Conservation (phyloP, 2,329 filamentous ascomycete species). For the Thelonectria blattea region DNA sequence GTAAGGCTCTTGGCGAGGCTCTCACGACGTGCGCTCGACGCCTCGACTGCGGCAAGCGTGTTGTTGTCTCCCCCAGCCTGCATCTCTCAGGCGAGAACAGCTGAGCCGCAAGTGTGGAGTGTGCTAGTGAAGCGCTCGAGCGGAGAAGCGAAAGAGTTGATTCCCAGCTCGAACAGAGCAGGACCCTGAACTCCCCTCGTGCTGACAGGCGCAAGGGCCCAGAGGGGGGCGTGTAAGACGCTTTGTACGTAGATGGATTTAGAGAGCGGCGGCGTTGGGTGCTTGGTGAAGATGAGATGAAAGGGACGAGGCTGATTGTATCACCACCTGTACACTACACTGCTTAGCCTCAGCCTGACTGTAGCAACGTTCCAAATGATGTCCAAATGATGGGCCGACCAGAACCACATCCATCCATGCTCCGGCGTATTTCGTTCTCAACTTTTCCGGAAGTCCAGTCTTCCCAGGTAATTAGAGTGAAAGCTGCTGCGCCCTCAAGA, state of each 20-base stretch:
- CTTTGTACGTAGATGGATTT: constrained; percentile 11
- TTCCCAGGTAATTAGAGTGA: neutral
- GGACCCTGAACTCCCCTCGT: neutral
- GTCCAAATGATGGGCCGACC: neutral
- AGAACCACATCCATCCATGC: neutral
- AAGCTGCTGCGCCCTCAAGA: constrained; percentile 17
- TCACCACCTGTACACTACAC: constrained; percentile 11
- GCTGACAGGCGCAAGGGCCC: constrained; percentile 6
- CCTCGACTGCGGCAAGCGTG: neutral
- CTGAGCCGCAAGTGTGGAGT: constrained; percentile 30
- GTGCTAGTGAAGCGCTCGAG: constrained; percentile 20
- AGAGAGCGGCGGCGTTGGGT: neutral
- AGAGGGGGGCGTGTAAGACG: constrained; percentile 19
- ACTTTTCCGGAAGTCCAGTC: no score
- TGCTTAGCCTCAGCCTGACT: constrained; percentile 6
- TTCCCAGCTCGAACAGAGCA: constrained; percentile 28
- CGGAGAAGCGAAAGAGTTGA: constrained; percentile 9
- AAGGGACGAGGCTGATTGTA: constrained; percentile 9
- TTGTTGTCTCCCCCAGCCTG: neutral
- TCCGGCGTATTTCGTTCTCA: neutral
- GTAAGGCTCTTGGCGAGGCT: constrained; percentile 25
- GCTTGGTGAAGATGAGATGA: neutral
- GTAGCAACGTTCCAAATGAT: neutral
- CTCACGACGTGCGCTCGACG: neutral
- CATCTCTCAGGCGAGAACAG: constrained; percentile 22